These are phyloP conservation scores for Pilatotrama ljubarskyi DNA, from an alignment of 768 basidiomycete genomes.

Conservation along the genomic window DNA sequence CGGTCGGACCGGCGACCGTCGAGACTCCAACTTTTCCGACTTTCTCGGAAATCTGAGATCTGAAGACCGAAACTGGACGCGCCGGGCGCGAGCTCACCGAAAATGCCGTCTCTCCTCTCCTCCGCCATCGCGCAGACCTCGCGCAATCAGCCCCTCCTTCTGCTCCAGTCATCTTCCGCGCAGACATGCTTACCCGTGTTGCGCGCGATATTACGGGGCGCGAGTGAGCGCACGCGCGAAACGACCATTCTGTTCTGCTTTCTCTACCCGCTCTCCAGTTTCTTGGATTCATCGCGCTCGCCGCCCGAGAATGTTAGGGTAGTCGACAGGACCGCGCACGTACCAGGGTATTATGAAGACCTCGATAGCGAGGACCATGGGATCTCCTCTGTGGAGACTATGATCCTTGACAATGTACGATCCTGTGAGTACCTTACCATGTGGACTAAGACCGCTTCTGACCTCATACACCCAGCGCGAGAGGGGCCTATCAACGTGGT, in stretches of 20 bases:
- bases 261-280: conserved; percentile 52
- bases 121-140: conserved; percentile 22
- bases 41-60: conserved; percentile 9
- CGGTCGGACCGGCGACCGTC: background rate
- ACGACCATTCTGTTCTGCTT: conserved; percentile 54
- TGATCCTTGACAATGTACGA: conserved; percentile 43
- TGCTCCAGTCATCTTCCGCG: conserved; percentile 30
- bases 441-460: background rate
- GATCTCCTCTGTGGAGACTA: background rate
- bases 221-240: conserved; percentile 23
- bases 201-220: conserved; percentile 12
- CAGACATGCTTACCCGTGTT: conserved; percentile 31
- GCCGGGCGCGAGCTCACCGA: background rate
- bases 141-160: conserved; percentile 23
- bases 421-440: conserved; percentile 31
- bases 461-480: conserved; percentile 32
- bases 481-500: conserved; percentile 57
- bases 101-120: conserved; percentile 26
- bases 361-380: conserved; percentile 33
- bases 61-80: too few relatives aligned
- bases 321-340: conserved; percentile 49
- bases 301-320: conserved; percentile 35
- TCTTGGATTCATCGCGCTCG: conserved; percentile 34
- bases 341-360: conserved; percentile 55
- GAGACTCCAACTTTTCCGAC: background rate